Evolutionary conservation across 1,284 basidiomycete species (phyloP), one percentile per base, ranked within the genome.

Genomic region (Sporisorium reilianum): DNA sequence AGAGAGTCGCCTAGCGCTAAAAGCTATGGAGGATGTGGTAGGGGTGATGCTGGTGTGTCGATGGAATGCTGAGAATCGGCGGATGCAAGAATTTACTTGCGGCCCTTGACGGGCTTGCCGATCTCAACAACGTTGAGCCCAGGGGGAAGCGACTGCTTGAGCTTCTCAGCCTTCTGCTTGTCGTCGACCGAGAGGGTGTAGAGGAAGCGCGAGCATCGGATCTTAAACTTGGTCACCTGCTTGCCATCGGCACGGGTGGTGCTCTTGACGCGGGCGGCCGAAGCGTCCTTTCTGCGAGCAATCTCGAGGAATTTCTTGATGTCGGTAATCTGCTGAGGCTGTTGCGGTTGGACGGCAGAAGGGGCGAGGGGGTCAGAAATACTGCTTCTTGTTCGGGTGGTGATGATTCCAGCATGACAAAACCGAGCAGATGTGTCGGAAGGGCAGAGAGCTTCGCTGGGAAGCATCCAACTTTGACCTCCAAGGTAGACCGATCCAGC

Each of bases 281-380:
- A 55, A 80, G 89, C 89, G 86, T 90, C 89, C 87, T 88, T 88
- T 84, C 89, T 91, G 88, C 91, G 91, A 70, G 96, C 92, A 86
- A 96, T 94, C 88, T 94, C 92, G 87, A 99, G 93, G 89, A 99
- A 98, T 87, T 94, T 89, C 90, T 99, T 99, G 89, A 99, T 98
- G 88, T 99, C 96, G 84, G 90, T 90, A 88, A 99, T 91, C 90
- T 98, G 93, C 89, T 97, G 94, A 75, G 96, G 95, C 96, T 97
- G 85, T 30, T 55, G 40, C 12, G 8, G 20, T 44, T 42, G 28
- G 30, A 41, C 14, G 41, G 28, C n/a, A n/a, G n/a, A 7, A 41
- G 26, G 5, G 12, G 20, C 20, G 14, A 49, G 32, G 5, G 40
- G 57, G 63, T 64, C 49, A 60, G 57, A 59, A 34, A 58, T 61